A percentile compares a stretch with the other conserved stretches of the same genome.
Evolutionary conservation across 805 yeast genomes (phyloP).

Genomic region (Candida corydali): DNA sequence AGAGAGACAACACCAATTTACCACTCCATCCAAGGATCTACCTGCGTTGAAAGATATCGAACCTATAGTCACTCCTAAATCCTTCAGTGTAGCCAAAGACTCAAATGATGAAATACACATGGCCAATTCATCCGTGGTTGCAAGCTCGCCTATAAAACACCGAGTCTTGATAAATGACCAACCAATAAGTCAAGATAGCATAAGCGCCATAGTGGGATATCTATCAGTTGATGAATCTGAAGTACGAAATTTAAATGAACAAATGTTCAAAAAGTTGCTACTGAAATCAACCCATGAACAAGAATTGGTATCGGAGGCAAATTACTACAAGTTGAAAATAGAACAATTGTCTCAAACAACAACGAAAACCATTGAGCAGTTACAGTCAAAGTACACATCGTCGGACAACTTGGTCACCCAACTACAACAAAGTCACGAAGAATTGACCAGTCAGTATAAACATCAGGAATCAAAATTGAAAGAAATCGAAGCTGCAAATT

Average conservation of each 20-base stretch:
- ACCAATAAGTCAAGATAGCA: constrained; percentile 15
- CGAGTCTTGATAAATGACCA: constrained; percentile 7
- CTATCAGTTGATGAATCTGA: constrained; percentile 21
- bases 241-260: constrained; percentile 8
- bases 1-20: constrained; percentile 15
- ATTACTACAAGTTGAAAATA: constrained; percentile 29
- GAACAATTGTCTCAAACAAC: constrained; percentile 19
- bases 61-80: constrained; percentile 36
- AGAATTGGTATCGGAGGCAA: constrained; percentile 26
- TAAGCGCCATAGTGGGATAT: constrained; percentile 21
- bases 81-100: constrained; percentile 39
- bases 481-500: constrained; percentile 14
- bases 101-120: constrained; percentile 3
- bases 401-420: constrained; percentile 19
- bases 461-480: constrained; percentile 12
- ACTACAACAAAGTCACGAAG: constrained; percentile 16
- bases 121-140: constrained; percentile 4
- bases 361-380: constrained; percentile 15
- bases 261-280: constrained; percentile 17
- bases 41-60: constrained; percentile 43
- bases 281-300: constrained; percentile 24
- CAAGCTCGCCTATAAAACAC: constrained; percentile 14
- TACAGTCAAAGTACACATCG: constrained; percentile 17
- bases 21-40: constrained; percentile 39
- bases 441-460: constrained; percentile 9